A percentile compares a stretch with the other conserved stretches of the same genome.
phyloP scores from a whole-genome alignment of 768 basidiomycete genomes.

The Tulasnella sp. region DNA sequence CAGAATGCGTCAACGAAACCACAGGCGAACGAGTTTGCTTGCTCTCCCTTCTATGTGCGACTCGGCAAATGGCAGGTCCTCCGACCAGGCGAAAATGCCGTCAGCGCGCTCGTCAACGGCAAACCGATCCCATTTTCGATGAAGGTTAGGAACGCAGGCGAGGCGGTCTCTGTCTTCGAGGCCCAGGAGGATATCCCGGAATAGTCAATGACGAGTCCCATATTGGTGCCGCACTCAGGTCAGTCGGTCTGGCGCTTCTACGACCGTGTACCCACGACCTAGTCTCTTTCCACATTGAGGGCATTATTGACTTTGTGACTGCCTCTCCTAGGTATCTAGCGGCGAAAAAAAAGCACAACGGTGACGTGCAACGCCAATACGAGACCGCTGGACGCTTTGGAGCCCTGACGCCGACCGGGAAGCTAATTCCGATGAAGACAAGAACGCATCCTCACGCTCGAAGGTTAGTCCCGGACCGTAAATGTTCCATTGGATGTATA shows the following conservation, averaged over 20 bases:
- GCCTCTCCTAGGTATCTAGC: background rate
- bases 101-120: constrained; percentile 83
- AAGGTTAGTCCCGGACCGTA: background rate
- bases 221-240: constrained; percentile 48
- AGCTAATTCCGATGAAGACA: too few relatives aligned
- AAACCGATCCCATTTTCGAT: constrained; percentile 82
- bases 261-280: background rate
- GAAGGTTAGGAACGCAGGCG: constrained; percentile 98
- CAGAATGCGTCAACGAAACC: constrained; percentile 59
- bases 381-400: constrained; percentile 11
- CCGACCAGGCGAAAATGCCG: constrained; percentile 91
- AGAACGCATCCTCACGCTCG: background rate
- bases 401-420: background rate
- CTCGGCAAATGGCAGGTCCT: constrained; percentile 98
- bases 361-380: constrained; percentile 7
- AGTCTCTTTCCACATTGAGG: too few relatives aligned
- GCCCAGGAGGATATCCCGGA: constrained; percentile 91
- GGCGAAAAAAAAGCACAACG: background rate
- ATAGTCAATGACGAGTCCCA: constrained; percentile 87
- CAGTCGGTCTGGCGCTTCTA: background rate
- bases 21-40: constrained; percentile 62
- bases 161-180: constrained; percentile 98
- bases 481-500: too few relatives aligned
- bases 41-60: constrained; percentile 94
- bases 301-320: background rate